Base-by-base conservation (phyloP, 768 basidiomycete genomes). In the Russula emetica region DNA sequence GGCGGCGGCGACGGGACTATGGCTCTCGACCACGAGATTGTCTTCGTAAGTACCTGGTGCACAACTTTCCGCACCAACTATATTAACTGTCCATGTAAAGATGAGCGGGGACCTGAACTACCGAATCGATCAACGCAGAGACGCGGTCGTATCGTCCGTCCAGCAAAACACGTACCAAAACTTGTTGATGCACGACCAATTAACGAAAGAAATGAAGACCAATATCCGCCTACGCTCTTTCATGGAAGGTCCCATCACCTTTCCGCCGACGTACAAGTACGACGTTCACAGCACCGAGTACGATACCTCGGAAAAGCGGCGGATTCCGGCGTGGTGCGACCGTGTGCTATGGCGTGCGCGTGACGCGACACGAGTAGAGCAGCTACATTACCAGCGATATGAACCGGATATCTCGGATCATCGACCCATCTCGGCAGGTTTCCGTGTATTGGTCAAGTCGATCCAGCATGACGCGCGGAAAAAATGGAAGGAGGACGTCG, bases 271-370 rank as follows among this genome's bases (percentile, higher is more conserved):
- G 42, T 98, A 98, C 83, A 97, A 97, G 75, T 98, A 97, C 76
- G 93, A 96, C 72, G 85, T 84, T 2, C 77, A 82, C 7, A 84
- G 92, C 26, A 74, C 82, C 72, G 82, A 85, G 66, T 99, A 92
- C 70, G 96, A 99, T 72, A 80, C 87, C 3, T 92, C 90, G 0
- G 92, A 93, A 73, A 98, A 98, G 74, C 81, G 82, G 14, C 87
- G 96, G 0, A 80, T 86, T 9, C 96, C 96, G 4, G 94, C 96
- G 2, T 99, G 95, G 94, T 99, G 96, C 72, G 96, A 99, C 73
- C 87, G 96, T 6, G 84, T 99, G 24, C 76, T 98, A 47, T 96
- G 87, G 85, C 84, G 86, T 5, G 77, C 83, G 47, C 78, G 78
- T 18, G 82, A 80, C 18, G 77, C 79, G 16, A 75, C 73, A 14